Base-by-base conservation (phyloP, 148 eudicot genomes). In the Rhododendron ferrugineum region DNA sequence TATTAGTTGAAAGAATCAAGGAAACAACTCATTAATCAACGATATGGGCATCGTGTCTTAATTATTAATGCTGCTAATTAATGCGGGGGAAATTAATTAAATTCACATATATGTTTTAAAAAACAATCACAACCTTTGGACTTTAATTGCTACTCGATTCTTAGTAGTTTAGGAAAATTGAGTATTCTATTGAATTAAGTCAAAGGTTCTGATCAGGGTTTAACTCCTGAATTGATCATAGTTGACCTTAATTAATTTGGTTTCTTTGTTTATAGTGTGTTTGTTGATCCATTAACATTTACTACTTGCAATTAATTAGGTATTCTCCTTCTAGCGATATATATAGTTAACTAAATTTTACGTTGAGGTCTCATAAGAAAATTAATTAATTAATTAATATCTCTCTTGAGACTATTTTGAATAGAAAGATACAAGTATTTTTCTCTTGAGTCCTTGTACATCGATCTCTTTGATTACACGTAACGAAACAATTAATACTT, bases 131-230 rank as follows among this genome's bases (percentile, higher is more conserved):
- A 34, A 75, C 37, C 22, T 79, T 44, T 60, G 52, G 72, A 82
- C 72, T 85, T 54, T 46, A 46, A 9, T 78, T 9, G 79, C 84
- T 85, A 85, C n/a, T n/a, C n/a, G 87, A 85, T 80, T 79, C 70
- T 79, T 79, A 77, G 78, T 85, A 26, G 80, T 79, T 80, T 30
- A 66, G 70, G 64, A 77, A 66, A 49, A 9, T 18, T 68, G 18
- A 68, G 72, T 79, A 80, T 80, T 85, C 22, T 80, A 85, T 44
- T 85, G 62, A 80, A 80, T 1, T 52, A 32, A 37, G 79, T 85
- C 87, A 85, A 85, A 42, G 64, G 80, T 72, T 81, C 72, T 79
- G 83, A 60, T 42, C 60, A 58, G 44, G 49, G 23, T 30, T 44
- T 40, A 40, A 40, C 7, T 40, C 42, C 42, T 40, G 34, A 20